Percentiles rank a stretch among this genome's conserved stretches.
phyloP scores from a whole-genome alignment of 352 stramenopile genomes.

The Globisporangium viniferum region DNA sequence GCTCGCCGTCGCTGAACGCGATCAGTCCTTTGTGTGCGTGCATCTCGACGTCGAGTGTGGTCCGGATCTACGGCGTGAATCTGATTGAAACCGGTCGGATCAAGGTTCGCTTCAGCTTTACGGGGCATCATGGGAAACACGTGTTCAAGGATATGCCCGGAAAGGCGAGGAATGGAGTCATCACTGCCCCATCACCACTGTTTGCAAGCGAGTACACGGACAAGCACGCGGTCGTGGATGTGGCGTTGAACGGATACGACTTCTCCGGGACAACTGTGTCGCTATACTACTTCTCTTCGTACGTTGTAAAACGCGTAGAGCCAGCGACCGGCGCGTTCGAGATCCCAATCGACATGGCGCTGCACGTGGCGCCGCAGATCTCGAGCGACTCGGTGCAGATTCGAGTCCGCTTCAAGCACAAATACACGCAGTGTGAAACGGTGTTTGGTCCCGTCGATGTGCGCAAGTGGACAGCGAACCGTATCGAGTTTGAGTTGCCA shows the following conservation, averaged over 20 bases:
- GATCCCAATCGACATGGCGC: slow-evolving; percentile 41
- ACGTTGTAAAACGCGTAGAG: slow-evolving; percentile 41
- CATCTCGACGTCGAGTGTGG: slow-evolving; percentile 42
- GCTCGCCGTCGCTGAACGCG: slow-evolving; percentile 41
- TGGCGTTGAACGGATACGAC: slow-evolving; percentile 65
- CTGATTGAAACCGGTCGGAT: slow-evolving; percentile 77
- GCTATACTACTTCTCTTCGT: slow-evolving; percentile 58
- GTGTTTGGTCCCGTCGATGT: slow-evolving; percentile 42
- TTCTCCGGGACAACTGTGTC: slow-evolving; percentile 48
- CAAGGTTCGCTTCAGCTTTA: slow-evolving; percentile 58
- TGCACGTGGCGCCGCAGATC: slow-evolving; percentile 40
- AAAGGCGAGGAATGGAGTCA: slow-evolving; percentile 45
- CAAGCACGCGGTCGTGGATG: slow-evolving; percentile 44
- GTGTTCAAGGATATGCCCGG: slow-evolving; percentile 30
- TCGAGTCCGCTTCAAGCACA: slow-evolving; percentile 36
- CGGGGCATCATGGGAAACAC: slow-evolving; percentile 28
- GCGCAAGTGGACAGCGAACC: slow-evolving; percentile 31
- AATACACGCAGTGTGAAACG: slow-evolving; percentile 9
- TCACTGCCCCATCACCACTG: slow-evolving; percentile 40
- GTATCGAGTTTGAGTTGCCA: slow-evolving; percentile 43
- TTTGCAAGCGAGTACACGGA: slow-evolving; percentile 50
- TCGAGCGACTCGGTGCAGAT: slow-evolving; percentile 45
- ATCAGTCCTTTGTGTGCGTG: slow-evolving; percentile 61
- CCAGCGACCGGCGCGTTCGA: slow-evolving; percentile 54
- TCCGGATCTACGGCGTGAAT: slow-evolving; percentile 58